phyloP scores from a whole-genome alignment of 306 rosid species.

The Sesbania bispinosa region DNA sequence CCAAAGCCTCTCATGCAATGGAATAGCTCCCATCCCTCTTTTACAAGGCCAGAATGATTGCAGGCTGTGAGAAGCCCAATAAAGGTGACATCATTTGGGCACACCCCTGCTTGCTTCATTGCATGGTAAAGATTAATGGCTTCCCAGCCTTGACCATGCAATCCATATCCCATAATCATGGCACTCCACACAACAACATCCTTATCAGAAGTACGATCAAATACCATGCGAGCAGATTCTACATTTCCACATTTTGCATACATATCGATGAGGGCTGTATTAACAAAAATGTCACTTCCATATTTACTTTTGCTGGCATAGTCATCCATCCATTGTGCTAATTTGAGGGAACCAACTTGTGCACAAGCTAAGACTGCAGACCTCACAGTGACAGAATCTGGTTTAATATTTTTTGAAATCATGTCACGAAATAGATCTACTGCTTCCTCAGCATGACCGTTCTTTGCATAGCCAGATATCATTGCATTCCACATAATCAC shows the following conservation, averaged over 20 bases:
- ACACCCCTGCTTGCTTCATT: constrained; percentile 54
- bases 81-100: constrained; percentile 70
- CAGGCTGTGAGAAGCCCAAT: constrained; percentile 68
- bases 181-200: constrained; percentile 79
- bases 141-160: constrained; percentile 64
- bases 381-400: constrained; percentile 51
- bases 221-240: constrained; percentile 52
- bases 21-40: constrained; percentile 69
- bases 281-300: constrained; percentile 39
- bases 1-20: constrained; percentile 43
- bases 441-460: constrained; percentile 66
- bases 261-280: constrained; percentile 68
- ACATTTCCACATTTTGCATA: constrained; percentile 73
- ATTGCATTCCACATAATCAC: constrained; percentile 69
- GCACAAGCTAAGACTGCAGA: constrained; percentile 56
- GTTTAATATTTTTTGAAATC: constrained; percentile 35
- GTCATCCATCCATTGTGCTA: constrained; percentile 59
- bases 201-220: constrained; percentile 44
- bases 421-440: constrained; percentile 50
- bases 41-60: constrained; percentile 68
- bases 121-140: constrained; percentile 51
- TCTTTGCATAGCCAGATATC: constrained; percentile 78
- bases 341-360: constrained; percentile 55
- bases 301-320: constrained; percentile 30
- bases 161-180: constrained; percentile 67